Conservation (phyloP, 2,329 filamentous ascomycete genomes). For the Aureobasidium melanogenum region DNA sequence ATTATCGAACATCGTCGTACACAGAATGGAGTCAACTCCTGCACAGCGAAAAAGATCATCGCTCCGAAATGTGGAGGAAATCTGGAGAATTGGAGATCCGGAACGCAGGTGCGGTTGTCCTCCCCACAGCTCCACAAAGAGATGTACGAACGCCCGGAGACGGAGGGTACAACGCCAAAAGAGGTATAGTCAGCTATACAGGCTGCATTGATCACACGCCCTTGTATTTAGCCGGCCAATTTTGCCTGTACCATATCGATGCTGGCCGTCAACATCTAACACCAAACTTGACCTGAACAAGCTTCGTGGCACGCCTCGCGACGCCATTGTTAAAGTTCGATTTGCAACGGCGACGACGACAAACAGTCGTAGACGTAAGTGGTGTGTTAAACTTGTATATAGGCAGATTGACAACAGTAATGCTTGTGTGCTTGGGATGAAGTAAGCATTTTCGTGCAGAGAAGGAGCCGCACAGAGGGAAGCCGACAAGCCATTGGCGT, state of each 20-base stretch:
- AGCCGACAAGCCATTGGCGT: too few species aligned
- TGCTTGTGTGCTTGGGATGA: not conserved
- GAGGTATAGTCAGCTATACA: not conserved
- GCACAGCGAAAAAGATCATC: not conserved
- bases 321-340: not conserved
- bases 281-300: not conserved
- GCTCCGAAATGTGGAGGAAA: slow-evolving; percentile 2
- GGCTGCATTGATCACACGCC: not conserved
- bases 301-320: slow-evolving; percentile 6
- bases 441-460: not conserved
- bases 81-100: not conserved
- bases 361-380: not conserved
- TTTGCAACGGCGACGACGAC: not conserved
- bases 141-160: slow-evolving; percentile 3
- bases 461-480: not conserved
- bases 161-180: not conserved
- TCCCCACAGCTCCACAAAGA: not conserved
- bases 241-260: slow-evolving; percentile 2
- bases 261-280: not conserved
- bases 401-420: not conserved
- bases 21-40: not conserved
- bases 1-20: not conserved
- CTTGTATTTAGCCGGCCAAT: not conserved
- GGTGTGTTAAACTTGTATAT: not conserved
- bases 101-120: not conserved